phyloP scores from a whole-genome alignment of 2,329 filamentous ascomycete genomes.

The Fusarium multiceps region DNA sequence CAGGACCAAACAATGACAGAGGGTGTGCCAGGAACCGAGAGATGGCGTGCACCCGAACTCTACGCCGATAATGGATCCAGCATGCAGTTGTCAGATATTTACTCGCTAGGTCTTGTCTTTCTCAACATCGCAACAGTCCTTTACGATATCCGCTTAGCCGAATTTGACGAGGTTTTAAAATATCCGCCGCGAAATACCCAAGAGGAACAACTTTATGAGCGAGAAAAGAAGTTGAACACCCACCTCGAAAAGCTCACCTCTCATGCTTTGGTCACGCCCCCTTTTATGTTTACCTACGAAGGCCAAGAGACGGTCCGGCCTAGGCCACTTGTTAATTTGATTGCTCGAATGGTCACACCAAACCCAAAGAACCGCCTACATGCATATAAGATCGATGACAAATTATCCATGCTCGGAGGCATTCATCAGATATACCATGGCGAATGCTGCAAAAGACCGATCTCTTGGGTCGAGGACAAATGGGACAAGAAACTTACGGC shows the following conservation, averaged over 20 bases:
- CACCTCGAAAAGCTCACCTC: slow-evolving; percentile 51
- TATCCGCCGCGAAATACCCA: slow-evolving; percentile 45
- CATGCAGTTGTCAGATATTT: slow-evolving; percentile 61
- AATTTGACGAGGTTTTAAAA: slow-evolving; percentile 55
- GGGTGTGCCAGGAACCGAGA: slow-evolving; percentile 55
- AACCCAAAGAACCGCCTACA: slow-evolving; percentile 49
- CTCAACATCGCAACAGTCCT: slow-evolving; percentile 58
- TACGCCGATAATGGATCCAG: slow-evolving; percentile 52
- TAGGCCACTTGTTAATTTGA: slow-evolving; percentile 54
- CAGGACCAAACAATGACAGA: slow-evolving; percentile 59
- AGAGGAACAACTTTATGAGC: slow-evolving; percentile 48
- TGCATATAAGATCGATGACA: slow-evolving; percentile 54
- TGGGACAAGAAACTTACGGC: slow-evolving; percentile 52
- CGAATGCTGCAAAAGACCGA: slow-evolving; percentile 57
- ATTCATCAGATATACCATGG: slow-evolving; percentile 61
- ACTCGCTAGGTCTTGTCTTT: slow-evolving; percentile 60
- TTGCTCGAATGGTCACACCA: slow-evolving; percentile 50
- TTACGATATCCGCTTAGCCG: slow-evolving; percentile 53
- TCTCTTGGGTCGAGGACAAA: slow-evolving; percentile 51
- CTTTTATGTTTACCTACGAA: slow-evolving; percentile 53
- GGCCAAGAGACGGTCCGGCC: slow-evolving; percentile 55
- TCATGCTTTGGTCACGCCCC: slow-evolving; percentile 51
- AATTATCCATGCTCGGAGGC: slow-evolving; percentile 58
- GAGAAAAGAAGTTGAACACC: slow-evolving; percentile 51
- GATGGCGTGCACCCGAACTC: slow-evolving; percentile 60